Conservation (phyloP, 2,329 filamentous ascomycete species). For the Lasiodiplodia sp. region DNA sequence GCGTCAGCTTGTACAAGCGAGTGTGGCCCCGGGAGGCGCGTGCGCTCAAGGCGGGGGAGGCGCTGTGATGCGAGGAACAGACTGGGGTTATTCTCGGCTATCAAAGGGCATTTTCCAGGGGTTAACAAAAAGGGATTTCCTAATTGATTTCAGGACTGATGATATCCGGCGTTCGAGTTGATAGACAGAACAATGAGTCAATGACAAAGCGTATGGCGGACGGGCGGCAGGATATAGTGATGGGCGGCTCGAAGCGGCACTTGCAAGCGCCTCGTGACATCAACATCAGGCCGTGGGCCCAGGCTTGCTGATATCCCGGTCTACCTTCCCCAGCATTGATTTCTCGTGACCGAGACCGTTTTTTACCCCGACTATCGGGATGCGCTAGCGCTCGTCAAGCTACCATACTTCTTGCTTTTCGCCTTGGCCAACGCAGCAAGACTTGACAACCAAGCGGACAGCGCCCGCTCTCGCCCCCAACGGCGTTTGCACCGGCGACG, state of each 20-base stretch:
- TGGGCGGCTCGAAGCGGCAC: conserved; percentile 1
- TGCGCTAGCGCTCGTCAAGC: conserved; percentile 14
- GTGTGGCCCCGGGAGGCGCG: conserved; percentile 71
- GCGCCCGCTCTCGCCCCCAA: background rate
- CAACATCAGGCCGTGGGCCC: conserved; percentile 10
- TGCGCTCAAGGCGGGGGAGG: conserved; percentile 45
- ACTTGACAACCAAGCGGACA: background rate
- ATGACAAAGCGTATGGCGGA: conserved; percentile 7
- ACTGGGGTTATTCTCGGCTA: conserved; percentile 5
- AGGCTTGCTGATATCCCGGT: conserved; percentile 5
- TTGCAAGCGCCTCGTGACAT: conserved; percentile 23
- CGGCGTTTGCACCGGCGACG: background rate
- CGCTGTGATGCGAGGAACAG: conserved; percentile 7
- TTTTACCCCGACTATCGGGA: conserved; percentile 1
- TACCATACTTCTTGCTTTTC: background rate
- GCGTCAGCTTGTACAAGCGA: conserved; percentile 72
- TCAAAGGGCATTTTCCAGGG: conserved; percentile 6
- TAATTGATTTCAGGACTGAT: background rate
- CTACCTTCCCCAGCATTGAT: conserved; percentile 13
- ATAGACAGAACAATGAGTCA: conserved; percentile 18
- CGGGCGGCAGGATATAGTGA: background rate
- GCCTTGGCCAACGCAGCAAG: conserved; percentile 4
- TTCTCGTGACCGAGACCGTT: conserved; percentile 7
- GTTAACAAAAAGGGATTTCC: conserved; percentile 9
- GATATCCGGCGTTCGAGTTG: conserved; percentile 25